Percentiles rank a stretch among this genome's conserved stretches.
These are phyloP conservation scores for Pulveroboletus sp. DNA, from an alignment of 768 basidiomycete genomes.

Conservation along the genomic window DNA sequence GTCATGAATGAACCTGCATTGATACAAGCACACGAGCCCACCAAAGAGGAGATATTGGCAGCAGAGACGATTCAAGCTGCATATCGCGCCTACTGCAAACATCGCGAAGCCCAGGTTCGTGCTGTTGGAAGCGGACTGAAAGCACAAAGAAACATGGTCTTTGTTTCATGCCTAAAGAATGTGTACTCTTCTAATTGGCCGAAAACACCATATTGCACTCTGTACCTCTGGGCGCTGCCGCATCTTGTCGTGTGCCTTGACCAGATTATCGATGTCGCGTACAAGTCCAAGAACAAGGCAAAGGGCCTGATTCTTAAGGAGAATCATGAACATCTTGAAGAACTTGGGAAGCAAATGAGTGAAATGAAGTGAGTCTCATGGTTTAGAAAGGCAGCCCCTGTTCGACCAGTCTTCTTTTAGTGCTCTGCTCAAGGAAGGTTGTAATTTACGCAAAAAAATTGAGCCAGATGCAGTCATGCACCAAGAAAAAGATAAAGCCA, in stretches of 20 bases:
- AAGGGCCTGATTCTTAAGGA: constrained; percentile 29
- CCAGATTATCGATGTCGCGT: constrained; percentile 20
- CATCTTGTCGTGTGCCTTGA: constrained; percentile 41
- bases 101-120: background rate
- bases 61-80: constrained; percentile 22
- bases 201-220: constrained; percentile 28
- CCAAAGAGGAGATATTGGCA: constrained; percentile 25
- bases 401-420: constrained; percentile 13
- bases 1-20: constrained; percentile 11
- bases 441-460: constrained; percentile 28
- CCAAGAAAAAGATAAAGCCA: constrained; percentile 13
- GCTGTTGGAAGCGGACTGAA: constrained; percentile 13
- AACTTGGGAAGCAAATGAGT: constrained; percentile 26
- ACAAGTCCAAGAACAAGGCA: constrained; percentile 27
- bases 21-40: constrained; percentile 15
- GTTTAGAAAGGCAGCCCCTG: background rate
- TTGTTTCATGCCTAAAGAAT: constrained; percentile 25
- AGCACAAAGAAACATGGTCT: constrained; percentile 25
- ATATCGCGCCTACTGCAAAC: constrained; percentile 8
- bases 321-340: constrained; percentile 35
- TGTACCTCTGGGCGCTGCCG: constrained; percentile 37
- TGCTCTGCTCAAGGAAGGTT: constrained; percentile 21
- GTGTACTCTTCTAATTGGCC: constrained; percentile 28
- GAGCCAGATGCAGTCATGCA: constrained; percentile 32
- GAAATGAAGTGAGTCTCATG: constrained; percentile 30